Base-by-base conservation (phyloP, 805 yeast genomes). In the Torulaspora quercuum region DNA sequence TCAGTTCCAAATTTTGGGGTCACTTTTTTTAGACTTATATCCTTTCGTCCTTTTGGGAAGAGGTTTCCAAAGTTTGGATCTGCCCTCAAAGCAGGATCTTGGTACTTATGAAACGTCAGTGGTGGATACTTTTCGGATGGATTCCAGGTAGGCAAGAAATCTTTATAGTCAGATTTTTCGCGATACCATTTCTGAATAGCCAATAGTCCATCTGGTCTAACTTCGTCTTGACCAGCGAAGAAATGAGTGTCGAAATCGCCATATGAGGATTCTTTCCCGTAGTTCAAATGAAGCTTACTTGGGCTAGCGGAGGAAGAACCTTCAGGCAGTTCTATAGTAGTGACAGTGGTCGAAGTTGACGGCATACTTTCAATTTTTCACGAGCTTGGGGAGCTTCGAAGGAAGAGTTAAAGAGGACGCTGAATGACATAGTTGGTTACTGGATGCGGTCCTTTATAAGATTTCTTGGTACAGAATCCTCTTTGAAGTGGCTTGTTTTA, bases 1-100 rank as follows among this genome's bases (percentile, higher is more conserved):
- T 77, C 85, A 13, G 79, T 65, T 13, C 92, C 94, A 35, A 84
- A 66, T 52, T 75, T 80, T 19, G 92, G 90, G 1, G 85, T 75
- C 24, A 82, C 57, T 45, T 71, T 72, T 30, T 55, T 53, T 15
- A 55, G 41, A 11, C 16, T 22, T 14, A 48, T 59, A 55, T 21
- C 57, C 44, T 37, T 43, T 41, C 2, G 47, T 3, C 51, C 50
- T 8, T 41, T 38, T 11, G 69, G 47, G n/a, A 53, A 35, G n/a
- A 54, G 26, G 19, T 51, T 49, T 11, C 48, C 41, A 20, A 50
- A 52, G 4, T 13, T 29, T 8, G 47, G 34, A 29, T 51, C 49
- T 22, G 57, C 57, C 19, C 46, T 43, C 36, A 41, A 37, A 10
- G 48, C 55, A 13, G 52, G 52, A 28, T 50, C 55, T 13, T 44